Conservation (phyloP, 1,284 basidiomycete genomes). For the Fistulina hepatica region DNA sequence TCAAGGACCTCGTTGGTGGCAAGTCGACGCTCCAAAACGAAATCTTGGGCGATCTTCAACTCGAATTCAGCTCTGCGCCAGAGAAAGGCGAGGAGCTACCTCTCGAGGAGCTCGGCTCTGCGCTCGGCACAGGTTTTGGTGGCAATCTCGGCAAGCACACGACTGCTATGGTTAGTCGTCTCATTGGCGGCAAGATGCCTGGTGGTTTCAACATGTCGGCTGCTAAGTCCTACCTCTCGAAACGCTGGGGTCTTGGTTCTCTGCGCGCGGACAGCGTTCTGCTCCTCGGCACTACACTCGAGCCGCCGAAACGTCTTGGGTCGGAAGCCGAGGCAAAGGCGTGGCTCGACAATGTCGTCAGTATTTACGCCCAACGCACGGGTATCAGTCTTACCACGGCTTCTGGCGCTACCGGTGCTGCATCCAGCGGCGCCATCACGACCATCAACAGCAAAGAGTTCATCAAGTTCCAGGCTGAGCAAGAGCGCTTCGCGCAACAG, state of each 20-base stretch:
- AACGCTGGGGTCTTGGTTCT: conserved; percentile 90
- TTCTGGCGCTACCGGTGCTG: conserved; percentile 52
- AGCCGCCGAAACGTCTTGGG: conserved; percentile 88
- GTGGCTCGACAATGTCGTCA: conserved; percentile 84
- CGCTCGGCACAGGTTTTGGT: conserved; percentile 72
- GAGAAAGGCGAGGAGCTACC: conserved; percentile 98
- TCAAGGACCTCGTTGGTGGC: conserved; percentile 97
- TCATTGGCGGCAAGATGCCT: conserved; percentile 95
- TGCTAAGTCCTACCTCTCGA: conserved; percentile 83
- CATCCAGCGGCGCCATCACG: conserved; percentile 48
- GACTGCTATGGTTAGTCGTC: conserved; percentile 82
- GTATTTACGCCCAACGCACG: conserved; percentile 76
- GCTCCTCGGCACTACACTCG: conserved; percentile 82
- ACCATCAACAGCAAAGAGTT: conserved; percentile 98
- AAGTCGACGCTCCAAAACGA: conserved; percentile 98
- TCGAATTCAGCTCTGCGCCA: conserved; percentile 84
- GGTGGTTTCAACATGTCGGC: conserved; percentile 95
- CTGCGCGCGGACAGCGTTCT: conserved; percentile 86
- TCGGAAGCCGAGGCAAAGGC: conserved; percentile 89
- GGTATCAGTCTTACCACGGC: conserved; percentile 83
- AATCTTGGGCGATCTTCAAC: conserved; percentile 86
- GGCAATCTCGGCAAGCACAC: conserved; percentile 94
- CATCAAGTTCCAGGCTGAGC: conserved; percentile 89
- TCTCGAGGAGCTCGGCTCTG: conserved; percentile 87
- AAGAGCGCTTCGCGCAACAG: conserved; percentile 85